phyloP scores from a whole-genome alignment of 2,329 filamentous ascomycete genomes.

The Aspergillus unguis region DNA sequence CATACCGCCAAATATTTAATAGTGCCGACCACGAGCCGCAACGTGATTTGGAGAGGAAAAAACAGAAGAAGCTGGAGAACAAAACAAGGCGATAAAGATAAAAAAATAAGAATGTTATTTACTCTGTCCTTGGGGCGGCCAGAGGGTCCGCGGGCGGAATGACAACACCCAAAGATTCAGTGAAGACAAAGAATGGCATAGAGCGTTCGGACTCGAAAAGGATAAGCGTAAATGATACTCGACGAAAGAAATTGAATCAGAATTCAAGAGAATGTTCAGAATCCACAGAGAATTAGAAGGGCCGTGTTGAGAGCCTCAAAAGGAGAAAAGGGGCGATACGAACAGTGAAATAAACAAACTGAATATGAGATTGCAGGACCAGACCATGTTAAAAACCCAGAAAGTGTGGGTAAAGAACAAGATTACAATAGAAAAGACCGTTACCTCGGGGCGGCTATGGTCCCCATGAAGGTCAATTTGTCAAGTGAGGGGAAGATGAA shows the following conservation, averaged over 20 bases:
- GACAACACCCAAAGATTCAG: constrained; percentile 14
- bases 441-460: constrained; percentile 27
- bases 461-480: constrained; percentile 13
- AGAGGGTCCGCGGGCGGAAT: constrained; percentile 1
- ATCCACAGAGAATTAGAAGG: constrained; percentile 41
- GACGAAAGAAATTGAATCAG: constrained; percentile 17
- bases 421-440: too few species aligned
- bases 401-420: too few species aligned
- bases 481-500: background rate
- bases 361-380: constrained; percentile 1
- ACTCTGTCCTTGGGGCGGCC: background rate
- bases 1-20: constrained; percentile 8
- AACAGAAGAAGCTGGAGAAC: background rate
- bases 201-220: constrained; percentile 17
- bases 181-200: constrained; percentile 13
- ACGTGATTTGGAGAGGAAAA: background rate
- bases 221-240: constrained; percentile 16
- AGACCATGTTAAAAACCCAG: background rate
- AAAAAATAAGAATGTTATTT: constrained; percentile 8
- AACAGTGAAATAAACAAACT: constrained; percentile 1
- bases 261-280: constrained; percentile 20
- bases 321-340: constrained; percentile 17
- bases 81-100: constrained; percentile 5
- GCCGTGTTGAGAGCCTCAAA: constrained; percentile 25
- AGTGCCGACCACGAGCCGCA: constrained; percentile 2